Percentiles rank a stretch among this genome's conserved stretches.
These are phyloP conservation scores for Stephania yunnanensis DNA, from an alignment of 164 flowering plant genomes.

Conservation along the genomic window DNA sequence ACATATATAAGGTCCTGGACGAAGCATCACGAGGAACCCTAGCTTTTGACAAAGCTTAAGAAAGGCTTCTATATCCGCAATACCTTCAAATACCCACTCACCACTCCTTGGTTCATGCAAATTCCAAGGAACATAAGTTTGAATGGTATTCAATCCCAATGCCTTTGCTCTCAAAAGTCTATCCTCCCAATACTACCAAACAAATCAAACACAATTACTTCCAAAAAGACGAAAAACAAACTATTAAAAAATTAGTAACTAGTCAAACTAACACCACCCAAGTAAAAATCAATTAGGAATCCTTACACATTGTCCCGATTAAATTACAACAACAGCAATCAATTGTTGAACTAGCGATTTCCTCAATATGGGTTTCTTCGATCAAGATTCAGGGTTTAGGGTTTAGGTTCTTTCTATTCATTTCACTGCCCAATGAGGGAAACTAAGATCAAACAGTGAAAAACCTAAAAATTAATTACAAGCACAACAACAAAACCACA, in stretches of 20 bases:
- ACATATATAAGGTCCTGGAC: conserved; percentile 95
- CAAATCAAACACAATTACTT: neutral
- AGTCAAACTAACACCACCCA: neutral
- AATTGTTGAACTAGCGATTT: neutral
- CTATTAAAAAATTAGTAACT: neutral
- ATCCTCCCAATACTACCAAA: conserved; percentile 85
- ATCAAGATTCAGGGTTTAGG: neutral
- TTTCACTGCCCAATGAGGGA: too few relatives aligned
- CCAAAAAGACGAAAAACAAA: neutral
- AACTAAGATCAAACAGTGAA: too few relatives aligned
- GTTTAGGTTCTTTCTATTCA: too few relatives aligned
- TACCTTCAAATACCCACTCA: conserved; percentile 61
- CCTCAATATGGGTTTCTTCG: neutral
- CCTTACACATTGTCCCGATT: neutral
- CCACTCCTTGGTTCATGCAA: conserved; percentile 82
- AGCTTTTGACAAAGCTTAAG: conserved; percentile 70
- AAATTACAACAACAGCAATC: neutral
- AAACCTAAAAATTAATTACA: too few relatives aligned
- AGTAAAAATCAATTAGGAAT: neutral
- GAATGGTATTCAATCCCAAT: conserved; percentile 89
- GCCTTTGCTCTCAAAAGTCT: conserved; percentile 91
- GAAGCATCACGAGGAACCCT: conserved; percentile 87
- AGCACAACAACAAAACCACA: too few relatives aligned
- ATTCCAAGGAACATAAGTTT: conserved; percentile 98
- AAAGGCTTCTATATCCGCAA: conserved; percentile 73